A percentile compares a stretch with the other conserved stretches of the same genome.
Conservation (phyloP, 2,329 filamentous ascomycete species). For the Aspergillus pseudoterreus region DNA sequence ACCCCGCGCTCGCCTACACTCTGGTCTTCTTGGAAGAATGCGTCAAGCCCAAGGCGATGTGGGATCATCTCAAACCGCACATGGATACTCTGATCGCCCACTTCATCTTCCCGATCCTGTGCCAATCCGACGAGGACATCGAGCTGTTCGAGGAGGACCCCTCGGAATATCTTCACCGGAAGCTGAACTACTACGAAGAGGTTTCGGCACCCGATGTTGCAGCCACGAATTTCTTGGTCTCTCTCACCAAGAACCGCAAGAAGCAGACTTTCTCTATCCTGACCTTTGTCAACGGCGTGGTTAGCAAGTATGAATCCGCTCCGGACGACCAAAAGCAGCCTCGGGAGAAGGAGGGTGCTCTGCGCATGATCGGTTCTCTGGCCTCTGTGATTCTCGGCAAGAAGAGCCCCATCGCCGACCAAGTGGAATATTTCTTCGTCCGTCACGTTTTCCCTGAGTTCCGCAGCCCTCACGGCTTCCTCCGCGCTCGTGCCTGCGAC, state of each 20-base stretch:
- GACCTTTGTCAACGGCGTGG: constrained; percentile 90
- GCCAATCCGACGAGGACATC: constrained; percentile 85
- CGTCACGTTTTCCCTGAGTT: constrained; percentile 98
- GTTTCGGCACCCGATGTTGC: constrained; percentile 92
- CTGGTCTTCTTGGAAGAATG: constrained; percentile 95
- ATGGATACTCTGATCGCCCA: constrained; percentile 91
- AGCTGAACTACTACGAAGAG: constrained; percentile 97
- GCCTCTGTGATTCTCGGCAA: constrained; percentile 93
- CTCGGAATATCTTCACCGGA: constrained; percentile 93
- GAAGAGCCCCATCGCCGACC: constrained; percentile 95
- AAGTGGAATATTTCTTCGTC: constrained; percentile 98
- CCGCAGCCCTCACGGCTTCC: constrained; percentile 83
- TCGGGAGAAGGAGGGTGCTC: constrained; percentile 89
- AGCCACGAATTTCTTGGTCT: constrained; percentile 93
- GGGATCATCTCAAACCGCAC: constrained; percentile 88
- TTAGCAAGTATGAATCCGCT: constrained; percentile 84
- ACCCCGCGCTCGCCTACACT: constrained; percentile 87
- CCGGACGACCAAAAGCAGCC: constrained; percentile 89
- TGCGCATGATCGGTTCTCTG: constrained; percentile 95
- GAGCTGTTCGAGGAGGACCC: constrained; percentile 93
- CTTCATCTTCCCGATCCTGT: constrained; percentile 92
- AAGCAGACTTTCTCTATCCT: constrained; percentile 95
- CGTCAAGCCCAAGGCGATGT: constrained; percentile 95
- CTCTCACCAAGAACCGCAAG: constrained; percentile 86
- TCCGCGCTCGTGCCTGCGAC: constrained; percentile 91